A percentile compares a stretch with the other conserved stretches of the same genome.
Conservation (phyloP, 2,329 filamentous ascomycete genomes). For the Phaeosphaeriaceae sp. region DNA sequence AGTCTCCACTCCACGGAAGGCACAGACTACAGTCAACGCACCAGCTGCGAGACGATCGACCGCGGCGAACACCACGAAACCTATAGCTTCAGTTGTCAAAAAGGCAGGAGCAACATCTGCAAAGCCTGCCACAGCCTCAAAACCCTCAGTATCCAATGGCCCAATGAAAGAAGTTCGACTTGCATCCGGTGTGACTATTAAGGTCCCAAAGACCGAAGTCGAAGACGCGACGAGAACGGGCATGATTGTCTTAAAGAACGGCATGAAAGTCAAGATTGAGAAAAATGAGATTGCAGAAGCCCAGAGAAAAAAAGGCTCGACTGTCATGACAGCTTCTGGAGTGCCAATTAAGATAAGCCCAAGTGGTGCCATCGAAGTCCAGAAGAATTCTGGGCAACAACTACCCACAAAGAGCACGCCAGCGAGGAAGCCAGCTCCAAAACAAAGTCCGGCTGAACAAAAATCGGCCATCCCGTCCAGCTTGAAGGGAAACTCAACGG, state of each 20-base stretch:
- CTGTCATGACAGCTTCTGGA: conserved; percentile 36
- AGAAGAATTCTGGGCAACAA: conserved; percentile 17
- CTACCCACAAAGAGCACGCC: conserved; percentile 5
- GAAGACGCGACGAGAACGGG: conserved; percentile 42
- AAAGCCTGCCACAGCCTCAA: conserved; percentile 12
- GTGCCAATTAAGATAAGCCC: conserved; percentile 43
- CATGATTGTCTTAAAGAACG: conserved; percentile 38
- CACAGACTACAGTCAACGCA: conserved; percentile 34
- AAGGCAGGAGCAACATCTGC: conserved; percentile 14
- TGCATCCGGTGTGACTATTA: conserved; percentile 42
- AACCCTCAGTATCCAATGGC: conserved; percentile 21
- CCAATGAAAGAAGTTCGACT: conserved; percentile 40
- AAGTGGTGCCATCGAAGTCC: conserved; percentile 30
- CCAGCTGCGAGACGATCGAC: conserved; percentile 22
- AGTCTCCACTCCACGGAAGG: conserved; percentile 20
- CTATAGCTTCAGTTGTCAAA: conserved; percentile 10
- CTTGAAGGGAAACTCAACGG: conserved; percentile 2
- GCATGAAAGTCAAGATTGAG: conserved; percentile 37
- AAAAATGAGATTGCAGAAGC: conserved; percentile 44
- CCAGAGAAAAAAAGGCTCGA: conserved; percentile 33
- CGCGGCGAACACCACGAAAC: conserved; percentile 9
- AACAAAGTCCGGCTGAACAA: background rate
- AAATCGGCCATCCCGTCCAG: conserved; percentile 3
- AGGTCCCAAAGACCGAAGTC: conserved; percentile 37
- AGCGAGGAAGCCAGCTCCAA: conserved; percentile 10